These are phyloP conservation scores for Schizonepeta tenuifolia DNA, from an alignment of 257 asterid genomes.

Conservation along the genomic window DNA sequence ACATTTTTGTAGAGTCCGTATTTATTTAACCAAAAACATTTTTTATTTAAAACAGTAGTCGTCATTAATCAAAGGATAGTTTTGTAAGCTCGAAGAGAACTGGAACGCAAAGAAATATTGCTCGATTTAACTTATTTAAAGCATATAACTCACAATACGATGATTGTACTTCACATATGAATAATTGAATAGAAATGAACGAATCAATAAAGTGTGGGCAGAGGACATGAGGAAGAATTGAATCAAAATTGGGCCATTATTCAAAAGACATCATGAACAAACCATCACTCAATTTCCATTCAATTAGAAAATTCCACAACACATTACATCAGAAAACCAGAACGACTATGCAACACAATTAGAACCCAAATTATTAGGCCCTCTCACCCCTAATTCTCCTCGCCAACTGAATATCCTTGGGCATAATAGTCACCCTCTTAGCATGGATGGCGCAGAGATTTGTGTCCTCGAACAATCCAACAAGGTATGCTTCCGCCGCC, in stretches of 20 bases:
- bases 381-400: constrained; percentile 36
- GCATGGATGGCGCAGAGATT: constrained; percentile 30
- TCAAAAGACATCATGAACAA: background rate
- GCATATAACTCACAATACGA: background rate
- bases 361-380: constrained; percentile 16
- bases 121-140: background rate
- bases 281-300: background rate
- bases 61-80: too few species aligned
- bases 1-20: too few species aligned
- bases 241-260: background rate
- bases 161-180: background rate
- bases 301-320: background rate
- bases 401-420: constrained; percentile 32
- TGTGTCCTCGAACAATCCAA: constrained; percentile 28
- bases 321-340: background rate
- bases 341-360: background rate
- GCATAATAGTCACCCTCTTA: constrained; percentile 32
- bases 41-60: too few species aligned
- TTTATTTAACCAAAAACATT: too few species aligned
- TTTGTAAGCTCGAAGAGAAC: background rate
- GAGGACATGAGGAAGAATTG: too few species aligned
- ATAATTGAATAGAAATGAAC: background rate
- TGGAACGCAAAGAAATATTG: background rate
- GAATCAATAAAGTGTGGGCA: background rate
- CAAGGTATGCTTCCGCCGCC: constrained; percentile 29